Evolutionary conservation across 2,329 filamentous ascomycete species (phyloP), one percentile per base, ranked within the genome.

Genomic region (Acephala macrosclerotiorum): DNA sequence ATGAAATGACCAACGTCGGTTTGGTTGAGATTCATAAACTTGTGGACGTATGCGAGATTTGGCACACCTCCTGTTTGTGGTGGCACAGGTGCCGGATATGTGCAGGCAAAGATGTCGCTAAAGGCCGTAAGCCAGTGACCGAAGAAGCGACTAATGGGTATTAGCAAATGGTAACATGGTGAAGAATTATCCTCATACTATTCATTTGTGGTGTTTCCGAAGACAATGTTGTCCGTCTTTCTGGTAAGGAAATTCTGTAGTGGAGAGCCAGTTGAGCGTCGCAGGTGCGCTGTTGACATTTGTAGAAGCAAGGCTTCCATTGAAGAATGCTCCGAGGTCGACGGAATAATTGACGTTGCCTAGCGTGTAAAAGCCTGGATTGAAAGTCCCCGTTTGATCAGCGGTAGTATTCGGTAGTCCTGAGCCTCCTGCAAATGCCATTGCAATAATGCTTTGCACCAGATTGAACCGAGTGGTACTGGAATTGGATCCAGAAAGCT

Each of bases 1-100:
- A 77, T 75, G 63, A 77, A 77, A 56, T 77, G 73, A 6, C 71
- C 74, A 8, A 77, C 64, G 26, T 77, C 67, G 1, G 70, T 72
- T 25, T 71, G 61, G 60, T 76, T 72, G 25, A 77, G 67, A 58
- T 75, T 68, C 76, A 77, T 77, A 63, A 70, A 77, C 51, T 77
- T 76, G 70, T 77, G 76, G 4, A 75, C 75, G 63, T 77, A 77
- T 33, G 75, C 73, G 18, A 70, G 71, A 58, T 60, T 71, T 22
- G 70, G 66, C 26, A 61, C 58, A 4, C 64, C 68, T 35, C 71
- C 70, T 2, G 65, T 63, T 18, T 64, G 20, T 6, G 66, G 56
- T 0, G 72, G 70, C 29, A 71, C 66, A 3, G 69, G 63, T 29
- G 68, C 66, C 14, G 67, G 70, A 11, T 58, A 45, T 12, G 68